phyloP scores from a whole-genome alignment of 2,329 filamentous ascomycete species.

The Juglanconis sp. region DNA sequence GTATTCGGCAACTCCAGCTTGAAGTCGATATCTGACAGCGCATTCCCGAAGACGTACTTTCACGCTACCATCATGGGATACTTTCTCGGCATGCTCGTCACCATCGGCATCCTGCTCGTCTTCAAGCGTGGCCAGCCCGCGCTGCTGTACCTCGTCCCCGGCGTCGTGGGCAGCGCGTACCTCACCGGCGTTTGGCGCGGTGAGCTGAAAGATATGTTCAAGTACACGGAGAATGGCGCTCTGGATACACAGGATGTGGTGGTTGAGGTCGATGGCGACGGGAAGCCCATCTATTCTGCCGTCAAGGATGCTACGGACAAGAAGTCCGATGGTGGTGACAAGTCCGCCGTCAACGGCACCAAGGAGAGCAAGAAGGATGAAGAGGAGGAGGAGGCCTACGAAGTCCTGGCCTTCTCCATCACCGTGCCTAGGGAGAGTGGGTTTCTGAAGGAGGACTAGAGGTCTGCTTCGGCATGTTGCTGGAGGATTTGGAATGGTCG shows the following conservation, averaged over 20 bases:
- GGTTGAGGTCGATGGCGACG: conserved; percentile 50
- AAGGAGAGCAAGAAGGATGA: conserved; percentile 35
- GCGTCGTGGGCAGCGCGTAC: conserved; percentile 74
- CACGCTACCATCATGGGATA: conserved; percentile 75
- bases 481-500: background rate
- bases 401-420: conserved; percentile 28
- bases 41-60: conserved; percentile 85
- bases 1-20: conserved; percentile 26
- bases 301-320: conserved; percentile 29
- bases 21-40: conserved; percentile 36
- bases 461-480: background rate
- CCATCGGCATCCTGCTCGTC: conserved; percentile 71
- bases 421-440: conserved; percentile 19
- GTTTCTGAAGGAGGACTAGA: conserved; percentile 18
- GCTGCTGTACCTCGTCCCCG: conserved; percentile 86
- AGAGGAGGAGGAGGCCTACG: conserved; percentile 24
- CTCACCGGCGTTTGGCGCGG: conserved; percentile 67
- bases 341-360: conserved; percentile 19
- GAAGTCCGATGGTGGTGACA: conserved; percentile 14
- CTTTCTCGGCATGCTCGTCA: conserved; percentile 70
- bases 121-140: conserved; percentile 85
- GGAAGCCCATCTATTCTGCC: conserved; percentile 35
- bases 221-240: conserved; percentile 71
- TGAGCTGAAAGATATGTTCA: conserved; percentile 74
- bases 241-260: conserved; percentile 54